Evolutionary conservation across 306 rosid species (phyloP).

Genomic region (Fragaria vesca): DNA sequence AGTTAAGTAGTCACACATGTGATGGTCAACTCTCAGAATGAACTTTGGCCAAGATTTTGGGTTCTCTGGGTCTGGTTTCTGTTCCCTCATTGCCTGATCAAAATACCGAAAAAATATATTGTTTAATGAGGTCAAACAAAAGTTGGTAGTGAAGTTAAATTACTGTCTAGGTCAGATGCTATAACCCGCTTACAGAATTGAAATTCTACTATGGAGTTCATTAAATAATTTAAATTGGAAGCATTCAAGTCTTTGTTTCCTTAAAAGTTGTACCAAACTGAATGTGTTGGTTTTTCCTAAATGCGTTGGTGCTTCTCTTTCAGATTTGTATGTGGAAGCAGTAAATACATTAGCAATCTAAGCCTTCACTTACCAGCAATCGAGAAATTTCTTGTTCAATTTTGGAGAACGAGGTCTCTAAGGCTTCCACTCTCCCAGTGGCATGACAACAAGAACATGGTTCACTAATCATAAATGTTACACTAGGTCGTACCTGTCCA

Average conservation of each 20-base stretch:
- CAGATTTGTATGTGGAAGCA: neutral
- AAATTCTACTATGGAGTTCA: neutral
- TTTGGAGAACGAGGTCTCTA: constrained; percentile 91
- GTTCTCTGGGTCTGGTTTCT: constrained; percentile 60
- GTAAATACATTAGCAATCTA: constrained; percentile 4
- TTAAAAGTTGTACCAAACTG: neutral
- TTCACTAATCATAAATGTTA: constrained; percentile 96
- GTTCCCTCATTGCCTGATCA: constrained; percentile 66
- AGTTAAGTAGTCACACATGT: constrained; percentile 80
- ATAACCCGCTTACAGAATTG: neutral
- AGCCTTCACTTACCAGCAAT: constrained; percentile 63
- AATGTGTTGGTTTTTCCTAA: neutral
- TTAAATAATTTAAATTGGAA: neutral
- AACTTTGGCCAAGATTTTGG: constrained; percentile 93
- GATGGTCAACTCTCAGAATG: constrained; percentile 75
- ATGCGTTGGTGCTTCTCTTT: neutral
- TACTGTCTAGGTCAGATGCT: neutral
- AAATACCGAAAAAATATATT: neutral
- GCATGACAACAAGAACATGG: constrained; percentile 92
- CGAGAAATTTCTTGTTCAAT: constrained; percentile 94
- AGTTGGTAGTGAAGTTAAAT: neutral
- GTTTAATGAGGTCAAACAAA: neutral
- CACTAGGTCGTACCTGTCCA: constrained; percentile 95
- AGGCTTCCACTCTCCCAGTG: constrained; percentile 96
- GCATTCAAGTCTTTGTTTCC: neutral